Percentiles rank a stretch among this genome's conserved stretches.
Conservation (phyloP, 78 protist genomes). For the Monosiga brevicollis region DNA sequence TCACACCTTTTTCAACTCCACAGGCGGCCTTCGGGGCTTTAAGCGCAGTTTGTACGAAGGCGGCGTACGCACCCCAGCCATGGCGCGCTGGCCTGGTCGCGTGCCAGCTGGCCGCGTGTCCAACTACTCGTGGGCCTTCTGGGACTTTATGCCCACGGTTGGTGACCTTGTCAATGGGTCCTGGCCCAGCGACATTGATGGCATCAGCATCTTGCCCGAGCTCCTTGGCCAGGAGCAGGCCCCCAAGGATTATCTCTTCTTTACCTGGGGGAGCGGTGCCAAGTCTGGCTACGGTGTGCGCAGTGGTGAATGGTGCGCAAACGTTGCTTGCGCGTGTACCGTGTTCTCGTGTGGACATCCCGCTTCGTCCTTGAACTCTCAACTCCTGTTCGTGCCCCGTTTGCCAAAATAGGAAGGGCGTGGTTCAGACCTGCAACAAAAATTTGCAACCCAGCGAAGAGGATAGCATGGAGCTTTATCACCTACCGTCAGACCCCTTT, state of each 20-base stretch:
- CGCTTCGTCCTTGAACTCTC: too few species aligned
- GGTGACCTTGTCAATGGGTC: not conserved
- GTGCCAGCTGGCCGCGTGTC: not conserved
- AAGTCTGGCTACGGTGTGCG: not conserved
- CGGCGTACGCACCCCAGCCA: conserved; percentile 7
- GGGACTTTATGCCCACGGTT: conserved; percentile 15
- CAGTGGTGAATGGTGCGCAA: not conserved
- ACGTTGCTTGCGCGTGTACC: too few species aligned
- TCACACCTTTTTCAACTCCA: conserved; percentile 2
- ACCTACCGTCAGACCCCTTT: too few species aligned
- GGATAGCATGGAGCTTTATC: too few species aligned
- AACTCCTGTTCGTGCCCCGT: too few species aligned
- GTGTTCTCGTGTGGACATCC: too few species aligned
- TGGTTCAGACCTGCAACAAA: too few species aligned
- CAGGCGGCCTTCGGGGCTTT: conserved; percentile 4
- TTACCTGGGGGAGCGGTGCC: not conserved
- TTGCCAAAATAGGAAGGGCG: too few species aligned
- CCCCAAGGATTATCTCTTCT: not conserved
- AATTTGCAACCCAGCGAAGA: too few species aligned
- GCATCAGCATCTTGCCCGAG: not conserved
- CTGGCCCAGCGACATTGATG: conserved; percentile 9
- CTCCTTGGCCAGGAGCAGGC: not conserved
- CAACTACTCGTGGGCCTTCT: conserved; percentile 10
- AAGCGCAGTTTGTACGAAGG: conserved; percentile 19
- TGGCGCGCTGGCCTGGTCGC: conserved; percentile 12